Conservation (phyloP, 495 filamentous ascomycete genomes). For the Daldinia loculata region DNA sequence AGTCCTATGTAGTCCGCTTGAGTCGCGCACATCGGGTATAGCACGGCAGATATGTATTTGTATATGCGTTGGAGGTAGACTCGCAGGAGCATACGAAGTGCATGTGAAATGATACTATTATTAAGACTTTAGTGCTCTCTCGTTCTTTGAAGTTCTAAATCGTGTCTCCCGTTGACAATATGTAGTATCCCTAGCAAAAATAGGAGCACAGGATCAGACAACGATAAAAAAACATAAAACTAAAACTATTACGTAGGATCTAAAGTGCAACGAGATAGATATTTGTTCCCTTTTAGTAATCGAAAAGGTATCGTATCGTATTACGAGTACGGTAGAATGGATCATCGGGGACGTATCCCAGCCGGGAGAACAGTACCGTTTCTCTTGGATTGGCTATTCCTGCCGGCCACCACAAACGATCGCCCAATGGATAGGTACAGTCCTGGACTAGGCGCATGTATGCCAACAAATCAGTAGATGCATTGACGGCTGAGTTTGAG, state of each 20-base stretch:
- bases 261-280: constrained; percentile 12
- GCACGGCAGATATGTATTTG: constrained; percentile 18
- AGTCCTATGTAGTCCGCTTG: constrained; percentile 23
- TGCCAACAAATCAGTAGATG: constrained; percentile 43
- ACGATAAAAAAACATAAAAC: neutral
- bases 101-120: constrained; percentile 5
- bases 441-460: constrained; percentile 33
- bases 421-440: constrained; percentile 37
- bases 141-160: neutral
- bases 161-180: constrained; percentile 1
- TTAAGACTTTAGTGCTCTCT: neutral
- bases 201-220: neutral
- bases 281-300: constrained; percentile 20
- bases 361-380: constrained; percentile 38
- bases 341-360: constrained; percentile 30
- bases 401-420: constrained; percentile 29
- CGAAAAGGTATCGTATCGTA: constrained; percentile 9
- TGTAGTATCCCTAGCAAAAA: neutral
- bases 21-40: constrained; percentile 36
- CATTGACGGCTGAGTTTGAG: constrained; percentile 41
- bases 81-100: neutral
- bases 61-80: constrained; percentile 5
- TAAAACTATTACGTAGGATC: neutral
- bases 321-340: constrained; percentile 37
- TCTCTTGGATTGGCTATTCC: constrained; percentile 36